These are phyloP conservation scores for Hypomontagnella monticulosa DNA, from an alignment of 495 filamentous ascomycete genomes.

Conservation along the genomic window DNA sequence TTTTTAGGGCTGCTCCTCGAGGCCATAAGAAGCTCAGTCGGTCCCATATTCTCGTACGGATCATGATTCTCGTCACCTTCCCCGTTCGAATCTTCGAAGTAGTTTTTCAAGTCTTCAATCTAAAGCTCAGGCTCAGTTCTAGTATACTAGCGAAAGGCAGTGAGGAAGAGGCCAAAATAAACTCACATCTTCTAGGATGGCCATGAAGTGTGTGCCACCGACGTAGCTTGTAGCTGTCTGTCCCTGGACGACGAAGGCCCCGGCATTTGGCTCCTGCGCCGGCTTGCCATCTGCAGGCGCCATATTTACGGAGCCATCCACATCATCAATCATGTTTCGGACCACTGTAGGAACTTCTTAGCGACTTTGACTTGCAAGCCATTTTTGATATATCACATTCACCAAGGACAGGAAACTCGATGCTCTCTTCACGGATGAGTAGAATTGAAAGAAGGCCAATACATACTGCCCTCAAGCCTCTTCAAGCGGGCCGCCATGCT, in stretches of 20 bases:
- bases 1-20: conserved; percentile 40
- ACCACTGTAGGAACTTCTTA: conserved; percentile 50
- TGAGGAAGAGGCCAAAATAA: neutral
- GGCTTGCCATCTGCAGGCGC: conserved; percentile 29
- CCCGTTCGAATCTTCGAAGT: conserved; percentile 53
- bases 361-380: neutral
- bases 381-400: neutral
- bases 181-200: conserved; percentile 64
- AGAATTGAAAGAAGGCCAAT: neutral
- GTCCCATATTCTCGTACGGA: conserved; percentile 40
- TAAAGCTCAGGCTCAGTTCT: conserved; percentile 25
- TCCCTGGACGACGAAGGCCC: conserved; percentile 49
- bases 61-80: conserved; percentile 43
- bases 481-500: conserved; percentile 62
- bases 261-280: conserved; percentile 24
- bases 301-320: conserved; percentile 39
- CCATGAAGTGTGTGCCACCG: conserved; percentile 64
- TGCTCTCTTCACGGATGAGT: neutral
- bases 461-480: conserved; percentile 58
- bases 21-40: conserved; percentile 47
- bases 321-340: conserved; percentile 56
- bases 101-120: conserved; percentile 58
- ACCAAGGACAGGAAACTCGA: neutral
- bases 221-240: conserved; percentile 55
- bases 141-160: conserved; percentile 1